phyloP scores from a whole-genome alignment of 345 rosid species.

The Angophora floribunda region DNA sequence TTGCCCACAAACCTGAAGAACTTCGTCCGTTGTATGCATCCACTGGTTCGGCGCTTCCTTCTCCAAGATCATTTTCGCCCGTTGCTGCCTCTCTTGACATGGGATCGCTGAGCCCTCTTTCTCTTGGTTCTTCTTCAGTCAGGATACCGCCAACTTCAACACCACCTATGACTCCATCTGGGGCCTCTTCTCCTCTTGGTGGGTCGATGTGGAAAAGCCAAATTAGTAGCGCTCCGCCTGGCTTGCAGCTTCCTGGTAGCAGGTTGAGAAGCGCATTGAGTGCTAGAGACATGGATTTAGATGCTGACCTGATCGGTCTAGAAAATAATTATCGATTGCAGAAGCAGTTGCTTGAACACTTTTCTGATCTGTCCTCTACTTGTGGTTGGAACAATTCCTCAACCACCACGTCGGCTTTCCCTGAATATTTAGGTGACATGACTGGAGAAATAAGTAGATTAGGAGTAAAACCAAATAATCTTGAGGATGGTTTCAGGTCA shows the following conservation, averaged over 20 bases:
- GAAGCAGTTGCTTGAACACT: slow-evolving; percentile 42
- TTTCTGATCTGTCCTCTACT: slow-evolving; percentile 47
- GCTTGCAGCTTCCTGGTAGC: slow-evolving; percentile 77
- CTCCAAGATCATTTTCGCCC: slow-evolving; percentile 58
- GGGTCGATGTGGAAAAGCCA: slow-evolving; percentile 49
- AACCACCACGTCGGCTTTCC: slow-evolving; percentile 29
- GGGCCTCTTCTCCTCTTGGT: slow-evolving; percentile 42
- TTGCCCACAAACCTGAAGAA: slow-evolving; percentile 85
- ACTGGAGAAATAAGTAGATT: slow-evolving; percentile 38
- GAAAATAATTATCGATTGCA: slow-evolving; percentile 22
- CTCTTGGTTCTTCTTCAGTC: slow-evolving; percentile 47
- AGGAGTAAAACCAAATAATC: slow-evolving; percentile 58
- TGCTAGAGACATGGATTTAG: slow-evolving; percentile 62
- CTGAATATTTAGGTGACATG: slow-evolving; percentile 19
- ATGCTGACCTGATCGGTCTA: slow-evolving; percentile 25
- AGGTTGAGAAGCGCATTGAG: slow-evolving; percentile 50
- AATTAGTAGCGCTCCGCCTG: slow-evolving; percentile 33
- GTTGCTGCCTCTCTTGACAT: slow-evolving; percentile 45
- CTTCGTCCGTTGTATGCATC: slow-evolving; percentile 79
- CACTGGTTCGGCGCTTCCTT: slow-evolving; percentile 78
- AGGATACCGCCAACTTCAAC: slow-evolving; percentile 42
- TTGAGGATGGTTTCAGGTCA: slow-evolving; percentile 55
- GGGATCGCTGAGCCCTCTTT: slow-evolving; percentile 49
- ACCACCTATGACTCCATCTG: slow-evolving; percentile 59
- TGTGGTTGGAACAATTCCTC: slow-evolving; percentile 47